Base-by-base conservation (phyloP, 1,284 basidiomycete genomes). In the Puccinia brachypodii region DNA sequence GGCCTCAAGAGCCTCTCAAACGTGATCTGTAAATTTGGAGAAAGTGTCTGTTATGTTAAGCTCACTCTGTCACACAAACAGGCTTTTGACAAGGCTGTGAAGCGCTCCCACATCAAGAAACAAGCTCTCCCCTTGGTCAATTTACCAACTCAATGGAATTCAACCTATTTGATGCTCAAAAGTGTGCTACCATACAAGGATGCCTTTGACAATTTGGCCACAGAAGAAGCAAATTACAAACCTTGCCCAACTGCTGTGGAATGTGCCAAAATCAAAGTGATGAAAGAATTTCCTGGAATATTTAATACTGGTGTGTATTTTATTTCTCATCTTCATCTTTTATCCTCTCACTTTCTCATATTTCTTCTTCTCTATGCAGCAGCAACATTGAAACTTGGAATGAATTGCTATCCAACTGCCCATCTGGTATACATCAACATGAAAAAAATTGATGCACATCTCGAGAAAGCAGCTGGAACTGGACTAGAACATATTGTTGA, bases 361-460 rank as follows among this genome's bases (percentile, higher is more conserved):
- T 44, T 44, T 7, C 16, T 16, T 44, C 16, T 53, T 11, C n/a
- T n/a, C 31, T 28, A 3, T 28, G 22, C 3, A 3, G 31, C n/a
- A n/a, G 62, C 62, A 19, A 66, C 31, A 36, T 38, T 66, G 38
- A 66, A 66, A 25, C 62, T 66, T 2, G 62, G 62, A 38, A 66
- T 38, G 31, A 66, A 28, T 38, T 16, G 19, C 14, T 16, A 38
- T n/a, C 62, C 62, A 38, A 66, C 62, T 19, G 31, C 62, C 13
- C 31, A 66, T 66, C 9, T 19, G 8, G 3, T 38, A 3, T 66
- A 38, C 33, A 38, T 31, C 31, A 40, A 3, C 6, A 66, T 66
- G 62, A 66, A 38, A 33, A 36, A 66, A 38, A 36, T 66, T 9
- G 7, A 66, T 33, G 16, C 3, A 16, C 62, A 66, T 22, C 62